Base-by-base conservation (phyloP, 208 protist genomes). In the Trypanosoma grayi region DNA sequence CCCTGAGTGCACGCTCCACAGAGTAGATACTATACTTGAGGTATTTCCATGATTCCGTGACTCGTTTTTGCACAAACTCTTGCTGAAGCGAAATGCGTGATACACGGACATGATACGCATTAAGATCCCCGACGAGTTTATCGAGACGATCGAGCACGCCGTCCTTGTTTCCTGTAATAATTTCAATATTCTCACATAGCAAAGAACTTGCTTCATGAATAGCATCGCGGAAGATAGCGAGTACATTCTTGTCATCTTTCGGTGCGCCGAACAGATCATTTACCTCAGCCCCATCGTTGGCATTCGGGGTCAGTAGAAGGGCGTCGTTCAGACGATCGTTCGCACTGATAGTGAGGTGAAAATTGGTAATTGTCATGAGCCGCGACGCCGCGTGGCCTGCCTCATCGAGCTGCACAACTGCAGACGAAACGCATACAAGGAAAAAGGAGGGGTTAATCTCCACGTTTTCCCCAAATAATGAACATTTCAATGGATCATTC, bases 381-480 rank as follows among this genome's bases (percentile, higher is more conserved):
- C 45, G 43, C 16, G 50, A 56, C 18, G 50, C 24, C 10, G 60
- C 6, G 54, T 4, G 2, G 13, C 22, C 43, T 2, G 14, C 16
- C 7, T 58, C 51, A 25, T 65, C 41, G 27, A 34, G 25, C 13
- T 73, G 18, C 8, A 83, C 36, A 22, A 65, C 28, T 11, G 74
- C 40, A 25, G 62, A 48, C 51, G 78, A 86, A 27, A 71, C 70
- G 64, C 75, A 85, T 9, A 87, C 66, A 22, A 91, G 52, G 45
- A 75, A 85, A 56, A 91, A 91, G 34, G 65, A 46, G 27, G 78
- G 61, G 27, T 80, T 70, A 14, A 91, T 69, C 48, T 68, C 66
- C 13, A 91, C 51, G 43, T 73, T 66, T 34, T 76, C 52, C 14
- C 73, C 83, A 37, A 79, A 75, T 8, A 77, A 34, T 18, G 30